Percentiles rank a stretch among this genome's conserved stretches.
These are phyloP conservation scores for Cyberlindnera suaveolens DNA, from an alignment of 805 yeast genomes.

Conservation along the genomic window DNA sequence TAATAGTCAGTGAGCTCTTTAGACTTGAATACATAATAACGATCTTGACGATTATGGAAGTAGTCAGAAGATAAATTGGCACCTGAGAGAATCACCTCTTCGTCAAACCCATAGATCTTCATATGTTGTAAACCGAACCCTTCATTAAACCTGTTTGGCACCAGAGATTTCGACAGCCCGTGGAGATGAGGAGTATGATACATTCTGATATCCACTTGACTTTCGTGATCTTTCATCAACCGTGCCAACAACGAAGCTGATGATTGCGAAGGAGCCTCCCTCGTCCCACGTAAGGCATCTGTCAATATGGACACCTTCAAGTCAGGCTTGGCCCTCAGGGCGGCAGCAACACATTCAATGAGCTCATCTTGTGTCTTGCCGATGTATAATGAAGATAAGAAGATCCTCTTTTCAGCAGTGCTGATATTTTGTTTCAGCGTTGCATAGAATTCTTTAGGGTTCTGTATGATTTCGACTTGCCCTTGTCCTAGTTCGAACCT, in stretches of 20 bases:
- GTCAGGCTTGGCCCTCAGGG: conserved; percentile 51
- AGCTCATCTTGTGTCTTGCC: conserved; percentile 81
- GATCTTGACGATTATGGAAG: conserved; percentile 90
- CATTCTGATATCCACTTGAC: conserved; percentile 71
- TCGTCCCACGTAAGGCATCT: conserved; percentile 87
- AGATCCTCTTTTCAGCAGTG: conserved; percentile 59
- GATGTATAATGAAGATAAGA: conserved; percentile 78
- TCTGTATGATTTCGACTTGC: conserved; percentile 54
- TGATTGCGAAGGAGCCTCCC: conserved; percentile 79
- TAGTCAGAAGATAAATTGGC: conserved; percentile 91
- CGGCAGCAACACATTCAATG: conserved; percentile 51
- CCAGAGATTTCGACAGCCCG: conserved; percentile 55
- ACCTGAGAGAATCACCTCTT: conserved; percentile 81
- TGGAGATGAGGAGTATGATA: conserved; percentile 84
- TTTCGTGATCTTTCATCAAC: conserved; percentile 57
- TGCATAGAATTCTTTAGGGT: conserved; percentile 70
- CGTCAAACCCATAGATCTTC: conserved; percentile 94
- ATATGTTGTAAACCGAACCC: conserved; percentile 92
- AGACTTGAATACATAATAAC: conserved; percentile 72
- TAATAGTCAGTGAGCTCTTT: conserved; percentile 63
- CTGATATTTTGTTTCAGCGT: conserved; percentile 56
- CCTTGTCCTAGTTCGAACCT: conserved; percentile 52
- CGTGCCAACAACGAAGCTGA: conserved; percentile 71
- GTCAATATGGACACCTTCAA: conserved; percentile 68
- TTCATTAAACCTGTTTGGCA: conserved; percentile 86